phyloP scores from a whole-genome alignment of 208 protist genomes.

The Trypanosoma cruzi region DNA sequence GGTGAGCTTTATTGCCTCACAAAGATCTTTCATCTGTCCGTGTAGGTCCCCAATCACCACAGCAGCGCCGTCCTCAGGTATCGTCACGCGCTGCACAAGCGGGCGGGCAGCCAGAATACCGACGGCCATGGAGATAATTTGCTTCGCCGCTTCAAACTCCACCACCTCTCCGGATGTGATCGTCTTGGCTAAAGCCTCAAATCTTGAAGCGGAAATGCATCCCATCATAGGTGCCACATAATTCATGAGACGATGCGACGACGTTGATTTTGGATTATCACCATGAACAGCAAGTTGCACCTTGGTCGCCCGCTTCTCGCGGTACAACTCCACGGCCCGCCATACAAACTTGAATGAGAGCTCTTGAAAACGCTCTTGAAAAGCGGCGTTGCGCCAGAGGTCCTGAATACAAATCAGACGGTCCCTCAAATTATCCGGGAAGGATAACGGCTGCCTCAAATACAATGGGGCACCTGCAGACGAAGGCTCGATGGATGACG shows the following conservation, averaged over 20 bases:
- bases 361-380: conserved; percentile 37
- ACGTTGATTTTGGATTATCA: neutral
- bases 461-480: neutral
- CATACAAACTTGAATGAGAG: conserved; percentile 45
- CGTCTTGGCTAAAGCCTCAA: conserved; percentile 42
- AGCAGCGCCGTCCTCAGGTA: conserved; percentile 51
- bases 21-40: conserved; percentile 88
- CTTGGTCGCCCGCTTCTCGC: conserved; percentile 27
- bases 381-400: conserved; percentile 43
- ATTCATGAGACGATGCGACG: neutral
- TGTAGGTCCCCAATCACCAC: conserved; percentile 91
- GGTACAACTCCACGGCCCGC: conserved; percentile 43
- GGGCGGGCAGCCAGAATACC: conserved; percentile 37
- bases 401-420: conserved; percentile 34
- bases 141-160: conserved; percentile 37
- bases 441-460: neutral
- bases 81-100: conserved; percentile 60
- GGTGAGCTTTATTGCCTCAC: conserved; percentile 62
- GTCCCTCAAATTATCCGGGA: neutral
- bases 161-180: conserved; percentile 41
- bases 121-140: conserved; percentile 53
- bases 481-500: neutral
- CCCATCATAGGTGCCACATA: neutral
- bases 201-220: conserved; percentile 39
- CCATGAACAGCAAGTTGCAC: neutral